Evolutionary conservation across 2,329 filamentous ascomycete species (phyloP), one percentile per base, ranked within the genome.

Genomic region (Arthrobotrys sphaeroides): DNA sequence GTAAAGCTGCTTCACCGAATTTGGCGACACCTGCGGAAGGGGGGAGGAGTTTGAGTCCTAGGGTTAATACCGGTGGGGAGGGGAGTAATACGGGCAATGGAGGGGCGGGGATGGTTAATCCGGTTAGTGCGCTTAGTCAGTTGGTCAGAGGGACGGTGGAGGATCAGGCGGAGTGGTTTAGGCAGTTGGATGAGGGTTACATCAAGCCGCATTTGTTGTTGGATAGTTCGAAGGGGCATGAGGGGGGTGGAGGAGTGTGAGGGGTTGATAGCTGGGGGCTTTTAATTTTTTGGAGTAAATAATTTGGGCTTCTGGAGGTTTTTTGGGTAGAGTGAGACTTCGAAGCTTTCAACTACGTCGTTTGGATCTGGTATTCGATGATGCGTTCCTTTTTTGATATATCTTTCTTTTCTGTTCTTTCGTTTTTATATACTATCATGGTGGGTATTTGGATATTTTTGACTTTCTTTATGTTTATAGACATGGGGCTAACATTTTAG

Each of bases 111-210:
- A 75, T 55, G 57, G 57, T 75, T 24, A 75, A 74, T 38, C 70
- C 70, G 5, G 70, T 74, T 24, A 74, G 79, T 70, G 81, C 83
- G 70, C 73, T 78, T 61, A 73, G 77, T 51, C 79, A 80, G 62
- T 60, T 78, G 31, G 79, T 78, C 16, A 91, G 87, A 24, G 88
- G 89, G 0, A 87, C 91, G 13, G 88, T 91, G 0, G 93, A 96
- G 59, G 95, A 99, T 82, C 93, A 96, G 47, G 91, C 92, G 7
- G 93, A 91, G 49, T 88, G 96, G 84, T 96, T 99, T 83, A 90
- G 90, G 78, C 94, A 97, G 83, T 85, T 99, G 74, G 95, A 99
- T 82, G 95, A 99, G 83, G 93, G 94, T 75, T 97, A 93, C 82
- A 94, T 98, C 83, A 98, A 98, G 85, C 94, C 94, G 16, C 92